Base-by-base conservation (phyloP, 371 early-diverging fungal species). In the Lichtheimia hyalospora region DNA sequence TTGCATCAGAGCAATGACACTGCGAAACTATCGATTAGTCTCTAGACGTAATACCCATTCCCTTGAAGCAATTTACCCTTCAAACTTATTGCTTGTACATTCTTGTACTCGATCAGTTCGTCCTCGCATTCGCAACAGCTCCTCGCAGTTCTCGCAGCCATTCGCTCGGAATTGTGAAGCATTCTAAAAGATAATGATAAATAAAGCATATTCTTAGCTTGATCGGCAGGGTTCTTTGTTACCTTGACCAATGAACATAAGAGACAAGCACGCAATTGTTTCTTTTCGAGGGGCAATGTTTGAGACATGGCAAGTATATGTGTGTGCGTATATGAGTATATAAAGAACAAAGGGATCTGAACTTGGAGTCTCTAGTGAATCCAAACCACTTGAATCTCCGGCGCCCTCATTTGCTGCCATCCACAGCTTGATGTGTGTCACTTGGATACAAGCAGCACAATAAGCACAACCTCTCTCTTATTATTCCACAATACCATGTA, bases 121-220 rank as follows among this genome's bases (percentile, higher is more conserved):
- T 24, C 89, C 89, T 67, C 87, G 82, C 86, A 95, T 82, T 39
- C 81, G 77, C 58, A 96, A 74, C 12, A 94, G 74, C 15, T 89
- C 86, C 65, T 95, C 95, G 76, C 96, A 96, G 70, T 97, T 96
- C 52, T 95, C 95, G 77, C 98, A 95, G 34, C 97, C 98, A 54
- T 78, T 73, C 42, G 75, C 70, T 61, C 85, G 73, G 72, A 97
- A 97, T 64, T 90, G 91, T 5, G 83, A 77, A 43, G 82, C 75
- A 67, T 89, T 90, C 86, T 87, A 60, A 41, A 43, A 50, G 40
- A 15, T 51, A 44, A 52, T 44, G 39, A 42, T 57, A 21, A 49
- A 25, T 10, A 41, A 43, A 16, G 23, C 21, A 15, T 25, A 40
- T n/a, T 14, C 14, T 43, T 52, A 10, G 39, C 27, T 42, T 13